These are phyloP conservation scores for Candida freyschussii DNA, from an alignment of 1,139 yeast species.

Conservation along the genomic window DNA sequence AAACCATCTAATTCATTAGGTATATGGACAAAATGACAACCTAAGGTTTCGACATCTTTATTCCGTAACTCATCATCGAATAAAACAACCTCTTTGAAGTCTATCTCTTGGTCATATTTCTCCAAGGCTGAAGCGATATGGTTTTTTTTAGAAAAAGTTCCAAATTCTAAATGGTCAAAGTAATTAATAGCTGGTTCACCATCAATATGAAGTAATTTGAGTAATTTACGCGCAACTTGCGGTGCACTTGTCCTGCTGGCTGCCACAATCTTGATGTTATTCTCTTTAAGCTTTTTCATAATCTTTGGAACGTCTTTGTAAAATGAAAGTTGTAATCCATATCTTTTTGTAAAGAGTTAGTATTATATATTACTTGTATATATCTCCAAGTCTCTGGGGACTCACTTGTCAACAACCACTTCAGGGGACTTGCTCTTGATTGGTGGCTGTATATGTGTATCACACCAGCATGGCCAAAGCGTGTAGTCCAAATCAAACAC, in stretches of 20 bases:
- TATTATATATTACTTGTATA: too few relatives aligned
- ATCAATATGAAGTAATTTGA: conserved; percentile 44
- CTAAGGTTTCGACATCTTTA: conserved; percentile 56
- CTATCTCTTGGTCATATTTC: conserved; percentile 40
- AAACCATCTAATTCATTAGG: conserved; percentile 42
- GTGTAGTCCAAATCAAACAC: conserved; percentile 78
- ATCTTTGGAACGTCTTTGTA: conserved; percentile 60
- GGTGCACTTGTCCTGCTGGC: conserved; percentile 69
- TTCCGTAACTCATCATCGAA: conserved; percentile 70
- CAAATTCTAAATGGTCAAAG: conserved; percentile 61
- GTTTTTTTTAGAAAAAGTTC: conserved; percentile 54
- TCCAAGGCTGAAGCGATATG: conserved; percentile 49
- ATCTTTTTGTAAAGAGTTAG: too few relatives aligned
- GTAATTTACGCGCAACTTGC: conserved; percentile 50
- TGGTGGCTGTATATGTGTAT: conserved; percentile 65
- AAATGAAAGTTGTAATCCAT: conserved; percentile 46
- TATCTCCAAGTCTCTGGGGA: too few relatives aligned
- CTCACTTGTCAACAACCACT: conserved; percentile 28
- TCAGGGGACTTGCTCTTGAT: conserved; percentile 27
- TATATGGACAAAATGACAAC: conserved; percentile 57
- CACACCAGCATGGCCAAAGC: conserved; percentile 70
- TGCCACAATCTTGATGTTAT: conserved; percentile 46
- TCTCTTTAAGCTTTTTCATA: conserved; percentile 37
- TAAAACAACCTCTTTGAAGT: conserved; percentile 48
- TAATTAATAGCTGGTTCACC: conserved; percentile 42